phyloP scores from a whole-genome alignment of 352 stramenopile genomes.

The Salisapilia sapeloensis region DNA sequence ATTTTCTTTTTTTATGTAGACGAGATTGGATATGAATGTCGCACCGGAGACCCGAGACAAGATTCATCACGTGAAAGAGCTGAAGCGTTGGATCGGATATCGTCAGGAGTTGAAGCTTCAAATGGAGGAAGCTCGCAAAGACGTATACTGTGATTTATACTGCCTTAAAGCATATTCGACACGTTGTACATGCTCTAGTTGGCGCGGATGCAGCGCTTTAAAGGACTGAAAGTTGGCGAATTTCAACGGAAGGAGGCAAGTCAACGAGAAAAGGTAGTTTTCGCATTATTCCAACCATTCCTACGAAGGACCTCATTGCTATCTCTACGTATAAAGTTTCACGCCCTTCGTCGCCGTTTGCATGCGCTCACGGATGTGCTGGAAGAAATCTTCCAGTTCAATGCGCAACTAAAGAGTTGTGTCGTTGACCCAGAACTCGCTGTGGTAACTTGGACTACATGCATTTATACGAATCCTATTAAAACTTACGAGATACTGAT shows the following conservation, averaged over 20 bases:
- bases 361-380: constrained; percentile 13
- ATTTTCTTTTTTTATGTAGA: constrained; percentile 2
- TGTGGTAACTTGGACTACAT: constrained; percentile 13
- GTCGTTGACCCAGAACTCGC: constrained; percentile 21
- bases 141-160: constrained; percentile 14
- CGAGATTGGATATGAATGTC: constrained; percentile 9
- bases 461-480: too few species aligned
- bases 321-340: constrained; percentile 14
- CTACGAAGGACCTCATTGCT: constrained; percentile 6
- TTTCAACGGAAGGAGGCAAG: neutral
- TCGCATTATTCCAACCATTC: constrained; percentile 1
- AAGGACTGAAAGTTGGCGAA: constrained; percentile 2
- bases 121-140: constrained; percentile 8
- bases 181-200: constrained; percentile 6
- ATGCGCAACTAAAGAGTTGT: constrained; percentile 17
- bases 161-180: neutral
- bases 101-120: constrained; percentile 14
- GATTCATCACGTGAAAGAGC: constrained; percentile 11
- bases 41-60: constrained; percentile 13
- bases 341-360: constrained; percentile 11
- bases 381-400: constrained; percentile 33
- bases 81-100: constrained; percentile 11
- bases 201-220: constrained; percentile 4
- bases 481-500: too few species aligned
- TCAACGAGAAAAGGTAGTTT: neutral